Conservation (phyloP, 2,329 filamentous ascomycete genomes). For the Chaetothyriales sp. region DNA sequence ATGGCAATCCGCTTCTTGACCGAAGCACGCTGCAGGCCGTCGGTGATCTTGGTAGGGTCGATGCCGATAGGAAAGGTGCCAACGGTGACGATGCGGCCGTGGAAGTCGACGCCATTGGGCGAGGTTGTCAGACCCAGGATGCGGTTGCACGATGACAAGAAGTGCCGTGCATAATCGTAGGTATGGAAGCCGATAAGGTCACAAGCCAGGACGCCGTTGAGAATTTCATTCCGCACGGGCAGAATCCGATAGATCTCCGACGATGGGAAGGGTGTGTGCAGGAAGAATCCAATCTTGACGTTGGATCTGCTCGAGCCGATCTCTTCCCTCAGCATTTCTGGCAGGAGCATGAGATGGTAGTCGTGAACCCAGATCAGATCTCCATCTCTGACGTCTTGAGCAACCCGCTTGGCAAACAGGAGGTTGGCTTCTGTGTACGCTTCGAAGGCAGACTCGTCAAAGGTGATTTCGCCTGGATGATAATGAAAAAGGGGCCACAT, state of each 20-base stretch:
- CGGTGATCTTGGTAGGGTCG: constrained; percentile 89
- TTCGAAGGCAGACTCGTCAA: constrained; percentile 87
- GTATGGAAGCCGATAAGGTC: constrained; percentile 97
- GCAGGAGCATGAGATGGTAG: constrained; percentile 94
- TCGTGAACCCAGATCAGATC: constrained; percentile 98
- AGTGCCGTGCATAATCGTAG: constrained; percentile 97
- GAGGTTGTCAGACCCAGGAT: constrained; percentile 64
- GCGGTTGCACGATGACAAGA: constrained; percentile 89
- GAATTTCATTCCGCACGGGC: constrained; percentile 76
- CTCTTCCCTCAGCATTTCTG: constrained; percentile 86
- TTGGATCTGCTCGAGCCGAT: constrained; percentile 71
- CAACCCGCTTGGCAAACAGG: constrained; percentile 77
- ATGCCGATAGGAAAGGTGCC: constrained; percentile 97
- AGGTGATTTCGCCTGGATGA: constrained; percentile 94
- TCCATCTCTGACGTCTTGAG: constrained; percentile 76
- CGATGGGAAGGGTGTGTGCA: constrained; percentile 93
- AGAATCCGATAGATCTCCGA: constrained; percentile 94
- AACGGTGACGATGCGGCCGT: constrained; percentile 76
- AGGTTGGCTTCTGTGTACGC: constrained; percentile 89
- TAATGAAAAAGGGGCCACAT: constrained; percentile 98
- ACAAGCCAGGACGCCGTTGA: constrained; percentile 79
- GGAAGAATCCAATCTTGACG: constrained; percentile 94
- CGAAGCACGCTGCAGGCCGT: constrained; percentile 70
- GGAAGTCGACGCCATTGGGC: constrained; percentile 83
- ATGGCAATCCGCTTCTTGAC: constrained; percentile 78